A percentile compares a stretch with the other conserved stretches of the same genome.
These are phyloP conservation scores for Quercus cerris DNA, from an alignment of 306 rosid genomes.

Conservation along the genomic window DNA sequence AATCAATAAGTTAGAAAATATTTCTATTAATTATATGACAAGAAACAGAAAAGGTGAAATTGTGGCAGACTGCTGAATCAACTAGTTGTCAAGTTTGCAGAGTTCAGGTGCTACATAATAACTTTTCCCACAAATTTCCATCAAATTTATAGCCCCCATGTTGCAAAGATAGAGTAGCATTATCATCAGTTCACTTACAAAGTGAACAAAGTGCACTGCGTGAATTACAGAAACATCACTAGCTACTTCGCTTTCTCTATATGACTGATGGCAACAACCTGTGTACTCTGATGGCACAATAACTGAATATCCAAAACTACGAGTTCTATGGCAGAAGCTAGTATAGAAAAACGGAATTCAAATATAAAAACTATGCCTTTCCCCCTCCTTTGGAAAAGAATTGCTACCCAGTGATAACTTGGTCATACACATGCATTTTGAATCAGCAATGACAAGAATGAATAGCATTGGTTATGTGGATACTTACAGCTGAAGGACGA, in stretches of 20 bases:
- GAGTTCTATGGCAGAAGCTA: neutral
- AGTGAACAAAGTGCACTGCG: neutral
- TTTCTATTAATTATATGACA: neutral
- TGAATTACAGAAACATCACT: neutral
- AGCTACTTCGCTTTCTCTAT: neutral
- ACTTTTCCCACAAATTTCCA: neutral
- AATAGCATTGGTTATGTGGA: constrained; percentile 1
- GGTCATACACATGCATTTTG: constrained; percentile 1
- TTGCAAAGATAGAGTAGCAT: constrained; percentile 1
- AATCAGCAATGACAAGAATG: neutral
- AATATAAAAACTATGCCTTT: neutral
- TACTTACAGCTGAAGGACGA: constrained; percentile 87
- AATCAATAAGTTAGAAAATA: constrained; percentile 7
- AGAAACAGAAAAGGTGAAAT: neutral
- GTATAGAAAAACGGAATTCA: neutral
- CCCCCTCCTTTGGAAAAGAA: neutral
- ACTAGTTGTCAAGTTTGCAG: neutral
- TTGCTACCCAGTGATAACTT: neutral
- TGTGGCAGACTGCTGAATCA: neutral
- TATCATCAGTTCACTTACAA: constrained; percentile 2
- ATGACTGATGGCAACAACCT: neutral
- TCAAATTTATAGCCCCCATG: neutral
- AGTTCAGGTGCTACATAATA: neutral
- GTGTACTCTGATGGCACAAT: no score
- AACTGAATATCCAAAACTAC: neutral